Base-by-base conservation (phyloP, 306 rosid genomes). In the Astragalus membranaceus region DNA sequence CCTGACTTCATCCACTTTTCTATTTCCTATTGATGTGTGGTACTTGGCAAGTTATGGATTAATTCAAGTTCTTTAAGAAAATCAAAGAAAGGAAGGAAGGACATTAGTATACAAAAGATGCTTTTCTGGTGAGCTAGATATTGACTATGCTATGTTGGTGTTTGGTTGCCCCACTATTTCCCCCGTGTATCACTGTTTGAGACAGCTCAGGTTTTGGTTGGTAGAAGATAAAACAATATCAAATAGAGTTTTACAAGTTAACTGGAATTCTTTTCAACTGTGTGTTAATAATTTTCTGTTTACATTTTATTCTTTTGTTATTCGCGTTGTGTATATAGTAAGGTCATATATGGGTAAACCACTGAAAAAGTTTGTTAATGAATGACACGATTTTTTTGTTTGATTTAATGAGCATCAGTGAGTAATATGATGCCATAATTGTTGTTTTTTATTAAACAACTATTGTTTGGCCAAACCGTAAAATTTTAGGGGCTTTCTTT, bases 91-190 rank as follows among this genome's bases (percentile, higher is more conserved):
- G 67, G 68, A 52, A 48, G 29, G 10, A 70, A 12, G 35, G 7
- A 75, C 47, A 14, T n/a, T 20, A n/a, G n/a, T n/a, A n/a, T n/a
- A 20, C 35, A 43, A 10, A 17, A 8, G 64, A 75, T 75, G 66
- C n/a, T 74, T 75, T 75, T 35, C 74, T 67, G 97, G 83, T 90
- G 88, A 93, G 85, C 98, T 73, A 80, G 81, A 77, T 48, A 58
- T 86, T 90, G 98, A 90, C 96, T 42, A 72, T 64, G 68, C 6
- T 48, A 73, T 70, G 67, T 77, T 74, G 75, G 64, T 77, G 88
- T 79, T 88, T 75, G 89, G 98, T 93, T 82, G 88, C 86, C 72
- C 70, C 86, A 76, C 86, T 73, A 81, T 88, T 89, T 82, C 67
- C 76, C 86, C 68, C 13, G n/a, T 44, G 4, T 59, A 50, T 32